Base-by-base conservation (phyloP, 345 rosid genomes). In the Salix brachista region DNA sequence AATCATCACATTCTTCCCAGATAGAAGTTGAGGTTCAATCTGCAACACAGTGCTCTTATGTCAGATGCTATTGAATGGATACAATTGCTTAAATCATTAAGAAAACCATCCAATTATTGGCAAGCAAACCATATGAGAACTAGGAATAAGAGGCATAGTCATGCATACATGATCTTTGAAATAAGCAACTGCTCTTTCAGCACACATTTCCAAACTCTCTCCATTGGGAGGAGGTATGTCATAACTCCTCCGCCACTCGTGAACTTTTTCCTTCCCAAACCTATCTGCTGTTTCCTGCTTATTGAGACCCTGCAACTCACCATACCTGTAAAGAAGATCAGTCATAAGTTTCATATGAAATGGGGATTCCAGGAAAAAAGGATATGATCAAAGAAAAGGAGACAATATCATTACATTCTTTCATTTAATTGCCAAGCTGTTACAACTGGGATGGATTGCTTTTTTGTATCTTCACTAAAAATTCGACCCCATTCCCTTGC, bases 151-250 rank as follows among this genome's bases (percentile, higher is more conserved):
- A 67, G 65, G 34, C 67, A 72, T 17, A 48, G 30, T 37, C 66
- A 50, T 67, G 67, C 77, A 52, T 83, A 87, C 93, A 77, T 87
- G 77, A 41, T 91, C 91, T 81, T 36, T 83, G 75, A 86, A 86
- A 81, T 87, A 90, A 72, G 92, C 87, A 65, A 90, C 98, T 64
- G 99, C 99, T 87, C 99, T 89, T 80, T 89, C 81, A 75, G 99
- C 99, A 71, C 99, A 96, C 97, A 96, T 96, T 87, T 94, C 97
- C 84, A 96, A 89, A 84, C 98, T 96, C 88, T 96, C 99, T 6
- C 99, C 99, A 66, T 91, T 90, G 0, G 99, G 99, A 13, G 98
- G 98, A 80, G 97, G 98, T 66, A 88, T 96, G 76, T 92, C 93
- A 80, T 90, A 96, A 85, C 99, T 96, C 79, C 98, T 87, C 71